Percentiles rank a stretch among this genome's conserved stretches.
These are phyloP conservation scores for Tolypocladium tropicale DNA, from an alignment of 2,329 filamentous ascomycete genomes.

Conservation along the genomic window DNA sequence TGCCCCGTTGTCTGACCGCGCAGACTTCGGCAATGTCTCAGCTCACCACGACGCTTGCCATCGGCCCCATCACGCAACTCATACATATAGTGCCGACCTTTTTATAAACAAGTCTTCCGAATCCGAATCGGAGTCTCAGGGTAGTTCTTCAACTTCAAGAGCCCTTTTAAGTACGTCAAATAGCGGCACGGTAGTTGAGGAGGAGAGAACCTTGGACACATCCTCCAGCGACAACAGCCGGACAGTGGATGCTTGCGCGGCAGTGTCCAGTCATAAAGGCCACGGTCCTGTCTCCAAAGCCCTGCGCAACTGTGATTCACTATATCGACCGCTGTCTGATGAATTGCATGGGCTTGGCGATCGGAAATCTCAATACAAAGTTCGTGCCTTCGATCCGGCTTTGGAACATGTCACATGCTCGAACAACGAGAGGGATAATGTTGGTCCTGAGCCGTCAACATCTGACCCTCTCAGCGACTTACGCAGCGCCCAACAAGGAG, in stretches of 20 bases:
- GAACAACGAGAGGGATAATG: background rate
- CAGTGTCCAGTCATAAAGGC: constrained; percentile 7
- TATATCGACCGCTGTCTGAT: background rate
- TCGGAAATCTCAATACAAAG: constrained; percentile 8
- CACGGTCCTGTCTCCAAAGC: constrained; percentile 14
- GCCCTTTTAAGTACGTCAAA: background rate
- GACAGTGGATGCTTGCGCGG: background rate
- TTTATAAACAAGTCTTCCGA: background rate
- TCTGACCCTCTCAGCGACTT: background rate
- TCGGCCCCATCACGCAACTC: background rate
- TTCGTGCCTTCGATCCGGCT: constrained; percentile 6
- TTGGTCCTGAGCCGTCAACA: constrained; percentile 6
- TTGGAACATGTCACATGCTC: background rate
- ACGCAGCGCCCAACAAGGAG: background rate
- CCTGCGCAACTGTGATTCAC: constrained; percentile 7
- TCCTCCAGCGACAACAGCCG: background rate
- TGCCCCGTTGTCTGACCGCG: background rate
- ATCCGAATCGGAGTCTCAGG: background rate
- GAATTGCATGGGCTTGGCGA: constrained; percentile 1
- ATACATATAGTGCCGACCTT: constrained; percentile 7
- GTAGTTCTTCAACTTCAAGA: background rate
- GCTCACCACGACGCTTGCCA: background rate
- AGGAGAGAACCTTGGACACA: background rate
- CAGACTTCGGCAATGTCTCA: background rate
- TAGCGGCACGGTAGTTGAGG: background rate